These are phyloP conservation scores for Leishmania braziliensis DNA, from an alignment of 208 protist species.

Conservation along the genomic window DNA sequence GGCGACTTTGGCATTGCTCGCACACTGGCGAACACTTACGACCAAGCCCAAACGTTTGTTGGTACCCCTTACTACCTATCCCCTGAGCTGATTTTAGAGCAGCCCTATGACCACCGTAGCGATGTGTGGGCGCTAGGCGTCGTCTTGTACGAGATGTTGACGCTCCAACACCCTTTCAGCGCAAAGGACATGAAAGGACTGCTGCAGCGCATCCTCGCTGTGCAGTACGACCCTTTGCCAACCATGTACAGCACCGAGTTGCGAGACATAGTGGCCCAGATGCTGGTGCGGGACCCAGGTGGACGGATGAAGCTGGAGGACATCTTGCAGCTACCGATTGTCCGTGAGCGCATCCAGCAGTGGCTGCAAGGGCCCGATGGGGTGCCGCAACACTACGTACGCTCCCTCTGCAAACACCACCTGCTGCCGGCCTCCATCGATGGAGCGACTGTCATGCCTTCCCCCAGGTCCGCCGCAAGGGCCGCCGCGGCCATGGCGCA, in stretches of 20 bases:
- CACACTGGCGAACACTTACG: constrained; percentile 87
- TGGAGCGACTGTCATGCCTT: constrained; percentile 3
- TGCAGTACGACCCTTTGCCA: constrained; percentile 83
- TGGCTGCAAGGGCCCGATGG: constrained; percentile 72
- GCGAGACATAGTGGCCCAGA: constrained; percentile 76
- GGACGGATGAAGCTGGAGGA: constrained; percentile 70
- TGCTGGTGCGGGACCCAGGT: constrained; percentile 75
- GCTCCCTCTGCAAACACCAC: constrained; percentile 60
- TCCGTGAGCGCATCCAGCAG: constrained; percentile 66
- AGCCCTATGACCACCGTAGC: constrained; percentile 93
- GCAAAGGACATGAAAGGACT: constrained; percentile 87
- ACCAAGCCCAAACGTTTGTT: constrained; percentile 94
- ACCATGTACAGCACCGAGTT: constrained; percentile 69
- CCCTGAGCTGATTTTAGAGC: constrained; percentile 92
- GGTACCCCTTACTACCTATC: constrained; percentile 95
- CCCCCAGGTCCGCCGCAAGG: constrained; percentile 12
- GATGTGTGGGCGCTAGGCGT: constrained; percentile 95
- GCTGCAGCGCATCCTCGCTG: constrained; percentile 89
- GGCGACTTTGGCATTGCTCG: constrained; percentile 95
- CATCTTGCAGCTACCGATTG: constrained; percentile 74
- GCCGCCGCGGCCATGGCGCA: constrained; percentile 29
- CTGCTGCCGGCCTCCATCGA: constrained; percentile 57
- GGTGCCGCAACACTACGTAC: constrained; percentile 74
- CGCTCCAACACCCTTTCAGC: constrained; percentile 91
- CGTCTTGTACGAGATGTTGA: constrained; percentile 88